Conservation (phyloP, 2,329 filamentous ascomycete species). For the Fusarium phyllophilum region DNA sequence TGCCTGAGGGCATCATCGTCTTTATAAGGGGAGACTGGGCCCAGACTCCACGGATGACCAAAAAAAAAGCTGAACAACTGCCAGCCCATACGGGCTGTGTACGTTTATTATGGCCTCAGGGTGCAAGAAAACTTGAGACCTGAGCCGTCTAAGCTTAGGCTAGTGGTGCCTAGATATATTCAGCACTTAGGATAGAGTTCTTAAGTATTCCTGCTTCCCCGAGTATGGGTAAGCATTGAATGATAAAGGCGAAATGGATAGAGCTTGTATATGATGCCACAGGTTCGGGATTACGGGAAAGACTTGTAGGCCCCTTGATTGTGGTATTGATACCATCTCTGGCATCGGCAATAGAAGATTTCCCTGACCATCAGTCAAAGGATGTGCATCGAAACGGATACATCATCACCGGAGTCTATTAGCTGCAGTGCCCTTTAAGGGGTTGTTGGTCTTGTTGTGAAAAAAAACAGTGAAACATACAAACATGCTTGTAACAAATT, state of each 20-base stretch:
- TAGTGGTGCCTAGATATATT: not conserved
- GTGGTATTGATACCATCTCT: not conserved
- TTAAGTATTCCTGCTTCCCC: not conserved
- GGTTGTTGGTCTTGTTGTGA: not conserved
- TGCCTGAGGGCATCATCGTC: constrained; percentile 64
- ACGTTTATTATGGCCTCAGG: constrained; percentile 8
- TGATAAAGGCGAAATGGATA: constrained; percentile 25
- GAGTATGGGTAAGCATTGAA: not conserved
- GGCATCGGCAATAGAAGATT: not conserved
- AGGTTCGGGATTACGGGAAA: constrained; percentile 12
- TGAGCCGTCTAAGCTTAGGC: not conserved
- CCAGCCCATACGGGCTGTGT: constrained; percentile 13
- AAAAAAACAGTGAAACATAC: not conserved
- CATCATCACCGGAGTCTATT: not conserved
- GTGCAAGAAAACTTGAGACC: not conserved
- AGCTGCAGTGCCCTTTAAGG: not conserved
- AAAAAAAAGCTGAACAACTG: not conserved
- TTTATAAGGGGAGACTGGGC: constrained; percentile 1
- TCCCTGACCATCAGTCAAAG: not conserved
- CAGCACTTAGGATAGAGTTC: not conserved
- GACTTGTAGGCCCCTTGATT: not conserved
- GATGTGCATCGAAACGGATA: not conserved
- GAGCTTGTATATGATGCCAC: constrained; percentile 37
- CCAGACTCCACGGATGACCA: not conserved
- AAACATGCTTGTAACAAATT: not conserved